Conservation (phyloP, 2,329 filamentous ascomycete genomes). For the Pyrenophora graminea region DNA sequence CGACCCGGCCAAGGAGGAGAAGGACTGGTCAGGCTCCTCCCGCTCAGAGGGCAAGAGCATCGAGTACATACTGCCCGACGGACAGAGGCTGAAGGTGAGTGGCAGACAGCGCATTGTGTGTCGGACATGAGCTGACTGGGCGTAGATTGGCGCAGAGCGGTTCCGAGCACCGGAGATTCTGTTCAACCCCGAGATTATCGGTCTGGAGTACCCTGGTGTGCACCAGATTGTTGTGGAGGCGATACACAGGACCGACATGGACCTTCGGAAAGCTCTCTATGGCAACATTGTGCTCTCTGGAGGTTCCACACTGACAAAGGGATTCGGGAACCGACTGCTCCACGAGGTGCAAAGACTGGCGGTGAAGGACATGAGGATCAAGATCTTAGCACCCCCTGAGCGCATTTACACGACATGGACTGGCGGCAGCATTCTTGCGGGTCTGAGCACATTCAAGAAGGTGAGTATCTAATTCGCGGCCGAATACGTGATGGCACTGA, state of each 20-base stretch:
- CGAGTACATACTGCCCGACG: slow-evolving; percentile 90
- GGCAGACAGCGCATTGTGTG: slow-evolving; percentile 8
- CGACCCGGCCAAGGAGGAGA: slow-evolving; percentile 92
- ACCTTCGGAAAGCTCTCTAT: slow-evolving; percentile 90
- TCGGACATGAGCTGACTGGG: slow-evolving; percentile 25
- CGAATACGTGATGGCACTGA: slow-evolving; percentile 31
- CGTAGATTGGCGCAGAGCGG: slow-evolving; percentile 83
- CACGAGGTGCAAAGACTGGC: slow-evolving; percentile 91
- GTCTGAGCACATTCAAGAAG: slow-evolving; percentile 97
- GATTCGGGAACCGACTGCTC: slow-evolving; percentile 90
- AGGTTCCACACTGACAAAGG: slow-evolving; percentile 93
- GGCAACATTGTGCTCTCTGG: slow-evolving; percentile 97
- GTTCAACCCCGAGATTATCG: slow-evolving; percentile 96
- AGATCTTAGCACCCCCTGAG: slow-evolving; percentile 97
- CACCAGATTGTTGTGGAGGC: slow-evolving; percentile 98
- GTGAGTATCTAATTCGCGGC: slow-evolving; percentile 54
- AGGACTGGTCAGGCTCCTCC: slow-evolving; percentile 81
- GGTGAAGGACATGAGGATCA: slow-evolving; percentile 99
- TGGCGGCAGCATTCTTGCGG: slow-evolving; percentile 93
- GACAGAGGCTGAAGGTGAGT: slow-evolving; percentile 83
- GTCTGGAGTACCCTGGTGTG: slow-evolving; percentile 92
- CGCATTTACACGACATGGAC: slow-evolving; percentile 99
- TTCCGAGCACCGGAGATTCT: slow-evolving; percentile 97
- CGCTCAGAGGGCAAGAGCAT: slow-evolving; percentile 79
- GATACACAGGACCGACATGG: slow-evolving; percentile 92